phyloP scores from a whole-genome alignment of 2,329 filamentous ascomycete genomes.

The Sclerotiophoma versabilis region DNA sequence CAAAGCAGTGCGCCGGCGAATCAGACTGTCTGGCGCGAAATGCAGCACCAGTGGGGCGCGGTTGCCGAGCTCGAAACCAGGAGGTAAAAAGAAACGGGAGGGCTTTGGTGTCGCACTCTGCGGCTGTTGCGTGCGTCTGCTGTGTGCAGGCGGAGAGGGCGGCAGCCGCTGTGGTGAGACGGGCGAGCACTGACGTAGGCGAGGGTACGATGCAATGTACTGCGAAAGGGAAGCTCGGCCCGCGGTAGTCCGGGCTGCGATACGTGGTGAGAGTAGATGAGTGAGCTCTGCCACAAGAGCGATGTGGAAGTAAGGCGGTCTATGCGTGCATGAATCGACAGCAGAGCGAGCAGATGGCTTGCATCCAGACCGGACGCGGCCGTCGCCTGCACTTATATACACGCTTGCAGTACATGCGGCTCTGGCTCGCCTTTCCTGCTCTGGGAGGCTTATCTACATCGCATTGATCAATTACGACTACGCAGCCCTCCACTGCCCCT shows the following conservation, averaged over 20 bases:
- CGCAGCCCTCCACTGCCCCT: slow-evolving; percentile 16
- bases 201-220: slow-evolving; percentile 5
- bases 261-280: not conserved
- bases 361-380: slow-evolving; percentile 9
- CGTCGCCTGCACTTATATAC: slow-evolving; percentile 13
- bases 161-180: slow-evolving; percentile 26
- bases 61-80: slow-evolving; percentile 21
- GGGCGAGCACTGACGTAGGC: slow-evolving; percentile 30
- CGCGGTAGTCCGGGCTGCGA: slow-evolving; percentile 16
- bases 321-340: slow-evolving; percentile 8
- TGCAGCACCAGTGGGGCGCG: slow-evolving; percentile 24
- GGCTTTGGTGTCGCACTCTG: slow-evolving; percentile 18
- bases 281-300: not conserved
- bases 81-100: slow-evolving; percentile 28
- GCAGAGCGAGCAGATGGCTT: slow-evolving; percentile 3
- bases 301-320: not conserved
- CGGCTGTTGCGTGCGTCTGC: slow-evolving; percentile 21
- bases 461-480: slow-evolving; percentile 17
- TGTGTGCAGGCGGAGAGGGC: slow-evolving; percentile 20
- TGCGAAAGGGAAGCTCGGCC: slow-evolving; percentile 25
- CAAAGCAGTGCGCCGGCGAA: slow-evolving; percentile 33
- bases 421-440: slow-evolving; percentile 13
- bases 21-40: slow-evolving; percentile 28
- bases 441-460: not conserved
- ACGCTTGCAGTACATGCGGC: slow-evolving; percentile 11